A percentile compares a stretch with the other conserved stretches of the same genome.
Evolutionary conservation across 2,329 filamentous ascomycete species (phyloP).

Genomic region (Tolypocladium amazonense): DNA sequence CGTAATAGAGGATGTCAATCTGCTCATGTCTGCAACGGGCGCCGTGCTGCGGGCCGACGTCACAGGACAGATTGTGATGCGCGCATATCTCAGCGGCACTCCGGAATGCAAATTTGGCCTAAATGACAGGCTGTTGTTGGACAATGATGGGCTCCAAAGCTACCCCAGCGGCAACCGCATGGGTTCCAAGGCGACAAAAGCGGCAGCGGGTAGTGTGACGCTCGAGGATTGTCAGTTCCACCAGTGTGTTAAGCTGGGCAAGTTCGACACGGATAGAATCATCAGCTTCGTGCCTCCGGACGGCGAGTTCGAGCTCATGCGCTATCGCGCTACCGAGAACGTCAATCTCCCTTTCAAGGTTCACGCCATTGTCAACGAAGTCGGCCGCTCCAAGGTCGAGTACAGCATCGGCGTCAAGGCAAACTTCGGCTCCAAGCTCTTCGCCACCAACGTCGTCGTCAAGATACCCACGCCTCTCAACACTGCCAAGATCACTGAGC

Average conservation of each 20-base stretch:
- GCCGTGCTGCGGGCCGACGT: slow-evolving; percentile 93
- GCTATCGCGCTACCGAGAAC: slow-evolving; percentile 95
- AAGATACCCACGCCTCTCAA: slow-evolving; percentile 94
- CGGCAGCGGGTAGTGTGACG: slow-evolving; percentile 88
- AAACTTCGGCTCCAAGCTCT: slow-evolving; percentile 93
- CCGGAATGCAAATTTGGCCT: slow-evolving; percentile 98
- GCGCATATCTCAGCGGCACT: slow-evolving; percentile 89
- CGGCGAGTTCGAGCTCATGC: slow-evolving; percentile 97
- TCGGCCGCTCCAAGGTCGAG: slow-evolving; percentile 94
- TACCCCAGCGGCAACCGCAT: slow-evolving; percentile 65
- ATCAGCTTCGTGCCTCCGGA: slow-evolving; percentile 96
- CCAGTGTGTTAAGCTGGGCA: slow-evolving; percentile 94
- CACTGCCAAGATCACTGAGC: slow-evolving; percentile 85
- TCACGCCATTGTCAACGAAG: slow-evolving; percentile 94
- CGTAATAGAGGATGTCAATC: slow-evolving; percentile 97
- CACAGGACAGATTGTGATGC: slow-evolving; percentile 96
- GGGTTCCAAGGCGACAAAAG: slow-evolving; percentile 84
- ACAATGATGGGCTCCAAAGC: slow-evolving; percentile 56
- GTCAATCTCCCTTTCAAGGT: slow-evolving; percentile 98
- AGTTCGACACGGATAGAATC: slow-evolving; percentile 92
- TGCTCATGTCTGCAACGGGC: slow-evolving; percentile 96
- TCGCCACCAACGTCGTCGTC: slow-evolving; percentile 91
- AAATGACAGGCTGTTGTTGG: slow-evolving; percentile 89
- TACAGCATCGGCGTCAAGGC: slow-evolving; percentile 97
- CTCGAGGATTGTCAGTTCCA: slow-evolving; percentile 98